These are phyloP conservation scores for Picea sitchensis DNA, from an alignment of 75 land plant species.

Conservation along the genomic window DNA sequence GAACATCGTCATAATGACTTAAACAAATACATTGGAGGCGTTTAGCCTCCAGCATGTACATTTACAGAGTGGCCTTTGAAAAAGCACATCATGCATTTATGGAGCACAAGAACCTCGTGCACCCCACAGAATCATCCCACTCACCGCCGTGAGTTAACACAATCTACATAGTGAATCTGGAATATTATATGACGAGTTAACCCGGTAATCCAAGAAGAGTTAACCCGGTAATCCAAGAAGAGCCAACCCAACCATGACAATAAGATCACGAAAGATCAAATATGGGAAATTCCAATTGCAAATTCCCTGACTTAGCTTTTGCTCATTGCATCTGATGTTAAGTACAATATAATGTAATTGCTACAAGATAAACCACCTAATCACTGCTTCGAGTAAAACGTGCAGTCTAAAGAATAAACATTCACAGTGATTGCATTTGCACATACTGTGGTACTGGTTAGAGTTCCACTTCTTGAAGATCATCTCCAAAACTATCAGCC, in stretches of 20 bases:
- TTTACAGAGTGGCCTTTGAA: neutral
- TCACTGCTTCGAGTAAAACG: conserved; percentile 2
- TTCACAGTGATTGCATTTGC: neutral
- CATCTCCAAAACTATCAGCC: conserved; percentile 41
- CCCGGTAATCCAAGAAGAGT: neutral
- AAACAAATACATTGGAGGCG: neutral
- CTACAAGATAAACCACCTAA: conserved; percentile 5
- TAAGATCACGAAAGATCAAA: neutral
- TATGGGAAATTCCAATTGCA: conserved; percentile 10
- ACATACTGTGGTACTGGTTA: conserved; percentile 14
- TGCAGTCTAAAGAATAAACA: conserved; percentile 9
- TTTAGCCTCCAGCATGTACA: neutral
- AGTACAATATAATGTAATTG: conserved; percentile 8
- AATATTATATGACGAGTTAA: conserved; percentile 2
- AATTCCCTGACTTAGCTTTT: conserved; percentile 7
- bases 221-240: neutral
- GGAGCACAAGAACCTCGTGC: neutral
- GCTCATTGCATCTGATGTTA: conserved; percentile 13
- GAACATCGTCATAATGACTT: neutral
- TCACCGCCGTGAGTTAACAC: conserved; percentile 1
- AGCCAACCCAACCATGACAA: conserved; percentile 3
- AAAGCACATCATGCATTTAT: conserved; percentile 1
- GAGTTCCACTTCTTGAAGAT: conserved; percentile 71
- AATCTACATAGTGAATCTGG: conserved; percentile 3
- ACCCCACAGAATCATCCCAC: conserved; percentile 5